phyloP scores from a whole-genome alignment of 1,139 yeast species.

The Yamadazyma epiphylla region DNA sequence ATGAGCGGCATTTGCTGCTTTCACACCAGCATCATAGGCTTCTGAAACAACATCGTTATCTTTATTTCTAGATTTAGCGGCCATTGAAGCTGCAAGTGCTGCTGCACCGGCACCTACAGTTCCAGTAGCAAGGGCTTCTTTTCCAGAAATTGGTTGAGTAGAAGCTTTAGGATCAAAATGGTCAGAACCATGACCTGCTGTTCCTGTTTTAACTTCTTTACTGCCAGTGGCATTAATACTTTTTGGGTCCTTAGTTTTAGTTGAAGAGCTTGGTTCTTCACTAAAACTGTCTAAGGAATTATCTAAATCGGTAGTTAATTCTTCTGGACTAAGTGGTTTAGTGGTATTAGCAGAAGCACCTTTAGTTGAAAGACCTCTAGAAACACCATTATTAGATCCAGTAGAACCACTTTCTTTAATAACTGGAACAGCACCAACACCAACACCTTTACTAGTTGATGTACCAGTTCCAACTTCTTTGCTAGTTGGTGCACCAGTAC shows the following conservation, averaged over 20 bases:
- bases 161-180: neutral
- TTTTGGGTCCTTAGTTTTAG: neutral
- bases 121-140: conserved; percentile 2
- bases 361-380: no score
- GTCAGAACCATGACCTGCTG: conserved; percentile 1
- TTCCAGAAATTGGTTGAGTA: no score
- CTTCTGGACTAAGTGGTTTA: conserved; percentile 3
- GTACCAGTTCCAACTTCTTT: neutral
- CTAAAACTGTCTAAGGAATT: neutral
- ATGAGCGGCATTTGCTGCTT: neutral
- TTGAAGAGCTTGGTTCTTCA: neutral
- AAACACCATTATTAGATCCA: no score
- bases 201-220: no score
- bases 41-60: neutral
- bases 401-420: conserved; percentile 1
- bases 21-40: neutral
- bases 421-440: neutral
- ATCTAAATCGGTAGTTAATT: no score
- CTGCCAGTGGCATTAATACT: no score
- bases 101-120: conserved; percentile 2
- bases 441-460: neutral
- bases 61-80: conserved; percentile 1
- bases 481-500: neutral
- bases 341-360: conserved; percentile 6
- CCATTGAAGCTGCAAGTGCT: no score